These are phyloP conservation scores for Lactarius evosmus DNA, from an alignment of 768 basidiomycete species.

Conservation along the genomic window DNA sequence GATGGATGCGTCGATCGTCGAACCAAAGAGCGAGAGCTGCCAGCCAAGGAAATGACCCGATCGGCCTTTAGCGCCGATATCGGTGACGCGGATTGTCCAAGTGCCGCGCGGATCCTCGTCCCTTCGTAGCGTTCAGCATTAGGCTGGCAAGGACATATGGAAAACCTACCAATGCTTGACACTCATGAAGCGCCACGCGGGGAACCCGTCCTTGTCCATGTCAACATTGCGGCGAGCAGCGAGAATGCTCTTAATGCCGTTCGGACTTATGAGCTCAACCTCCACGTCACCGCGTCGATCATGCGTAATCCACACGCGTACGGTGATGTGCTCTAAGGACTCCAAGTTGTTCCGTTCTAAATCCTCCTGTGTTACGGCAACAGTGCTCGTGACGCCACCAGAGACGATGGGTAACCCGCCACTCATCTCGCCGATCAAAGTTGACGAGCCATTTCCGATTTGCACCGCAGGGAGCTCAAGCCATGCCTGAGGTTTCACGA, in stretches of 20 bases:
- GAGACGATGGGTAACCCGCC: constrained; percentile 65
- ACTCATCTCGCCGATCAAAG: constrained; percentile 46
- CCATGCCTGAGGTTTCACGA: constrained; percentile 95
- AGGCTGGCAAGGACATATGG: constrained; percentile 5
- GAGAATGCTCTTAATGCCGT: constrained; percentile 79
- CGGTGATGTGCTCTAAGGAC: constrained; percentile 84
- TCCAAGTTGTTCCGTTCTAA: constrained; percentile 78
- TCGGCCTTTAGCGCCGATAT: constrained; percentile 58
- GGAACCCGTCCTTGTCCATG: constrained; percentile 61
- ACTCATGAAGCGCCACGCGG: constrained; percentile 98
- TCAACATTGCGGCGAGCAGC: constrained; percentile 71
- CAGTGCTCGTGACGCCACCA: constrained; percentile 61
- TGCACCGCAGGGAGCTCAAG: constrained; percentile 71
- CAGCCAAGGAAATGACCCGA: constrained; percentile 79
- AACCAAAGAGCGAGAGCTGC: constrained; percentile 92
- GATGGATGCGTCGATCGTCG: constrained; percentile 66
- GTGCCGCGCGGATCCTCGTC: constrained; percentile 87
- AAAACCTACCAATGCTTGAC: constrained; percentile 89
- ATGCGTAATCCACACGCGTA: constrained; percentile 93
- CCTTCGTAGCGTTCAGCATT: constrained; percentile 47
- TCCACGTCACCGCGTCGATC: constrained; percentile 86
- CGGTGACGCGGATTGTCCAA: constrained; percentile 87
- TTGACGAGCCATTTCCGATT: constrained; percentile 58
- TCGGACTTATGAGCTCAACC: constrained; percentile 82
- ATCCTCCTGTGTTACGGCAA: constrained; percentile 64